Base-by-base conservation (phyloP, 331 rosid genomes). In the Cucumis variabilis region DNA sequence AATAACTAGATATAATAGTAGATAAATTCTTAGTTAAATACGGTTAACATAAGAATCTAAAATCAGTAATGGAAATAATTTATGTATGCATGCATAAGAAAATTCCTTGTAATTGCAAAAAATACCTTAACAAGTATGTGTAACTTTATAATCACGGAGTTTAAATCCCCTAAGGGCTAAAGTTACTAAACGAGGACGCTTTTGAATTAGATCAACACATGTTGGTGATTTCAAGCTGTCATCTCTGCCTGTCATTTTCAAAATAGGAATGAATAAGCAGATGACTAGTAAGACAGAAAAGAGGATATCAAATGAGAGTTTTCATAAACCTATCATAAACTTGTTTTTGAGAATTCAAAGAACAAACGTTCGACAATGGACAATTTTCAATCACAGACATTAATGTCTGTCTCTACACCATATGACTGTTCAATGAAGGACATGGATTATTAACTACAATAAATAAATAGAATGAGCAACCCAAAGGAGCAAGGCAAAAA, bases 101-200 rank as follows among this genome's bases (percentile, higher is more conserved):
- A 25, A 33, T 66, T 82, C 58, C 83, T 46, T 67, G 60, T 75
- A 72, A 46, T 86, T 86, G 85, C 75, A 70, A 17, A 51, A 60
- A 71, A 87, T 91, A 97, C 99, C 99, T 97, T 97, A 88, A 97
- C 89, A 87, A 97, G 93, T 87, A 89, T 92, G 72, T 99, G 98
- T n/a, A 86, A 96, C 96, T 92, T 97, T 97, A 79, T 84, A 90
- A 92, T 97, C 99, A 30, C 94, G 99, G 88, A 97, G 92, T 92
- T 94, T 97, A 92, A 94, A 95, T 90, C 99, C 99, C 92, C 98
- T 92, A 62, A 97, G 96, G 84, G 98, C 94, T 93, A 97, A 91
- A 89, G 99, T 93, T 25, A 90, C 89, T 85, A 97, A 88, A 93
- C 89, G 91, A 80, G 98, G 98, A 87, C 99, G 96, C 85, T 88